Evolutionary conservation across 192 early-diverging fungal species (phyloP).

Genomic region (Allomyces macrogynus): DNA sequence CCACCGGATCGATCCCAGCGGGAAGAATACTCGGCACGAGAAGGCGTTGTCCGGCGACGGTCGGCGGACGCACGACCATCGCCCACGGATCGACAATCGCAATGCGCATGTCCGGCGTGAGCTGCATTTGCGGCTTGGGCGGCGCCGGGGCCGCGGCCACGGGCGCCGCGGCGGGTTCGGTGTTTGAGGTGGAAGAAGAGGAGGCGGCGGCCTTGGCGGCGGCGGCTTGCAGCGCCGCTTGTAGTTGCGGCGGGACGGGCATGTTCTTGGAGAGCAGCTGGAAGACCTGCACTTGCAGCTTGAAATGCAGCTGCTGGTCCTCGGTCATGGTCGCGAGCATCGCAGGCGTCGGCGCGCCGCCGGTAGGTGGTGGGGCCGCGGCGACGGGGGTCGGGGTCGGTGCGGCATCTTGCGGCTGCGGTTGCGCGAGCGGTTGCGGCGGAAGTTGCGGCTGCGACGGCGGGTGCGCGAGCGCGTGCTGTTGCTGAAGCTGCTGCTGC

Average conservation of each 20-base stretch:
- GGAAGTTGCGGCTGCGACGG: constrained; percentile 15
- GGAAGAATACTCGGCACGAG: constrained; percentile 54
- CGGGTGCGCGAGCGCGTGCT: constrained; percentile 5
- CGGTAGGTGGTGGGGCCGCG: neutral
- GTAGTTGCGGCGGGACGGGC: constrained; percentile 49
- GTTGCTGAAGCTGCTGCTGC: constrained; percentile 1
- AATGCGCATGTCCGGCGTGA: neutral
- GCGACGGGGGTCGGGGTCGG: constrained; percentile 2
- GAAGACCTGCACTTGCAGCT: constrained; percentile 68
- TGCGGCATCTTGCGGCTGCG: constrained; percentile 4
- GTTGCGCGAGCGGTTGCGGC: constrained; percentile 6
- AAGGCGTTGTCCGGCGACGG: constrained; percentile 27
- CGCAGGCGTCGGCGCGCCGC: neutral
- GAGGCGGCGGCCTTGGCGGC: neutral
- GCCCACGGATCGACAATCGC: constrained; percentile 1
- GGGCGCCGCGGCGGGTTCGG: neutral
- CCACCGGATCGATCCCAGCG: constrained; percentile 57
- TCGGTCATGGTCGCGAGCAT: constrained; percentile 18
- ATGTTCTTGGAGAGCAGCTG: constrained; percentile 59
- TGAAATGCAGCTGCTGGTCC: constrained; percentile 45
- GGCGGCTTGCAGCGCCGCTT: constrained; percentile 29
- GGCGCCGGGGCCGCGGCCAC: neutral
- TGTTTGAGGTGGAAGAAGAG: neutral
- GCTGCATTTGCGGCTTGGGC: neutral
- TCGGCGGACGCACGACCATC: neutral